Base-by-base conservation (phyloP, 805 yeast species). In the Jamesozyma piceae region DNA sequence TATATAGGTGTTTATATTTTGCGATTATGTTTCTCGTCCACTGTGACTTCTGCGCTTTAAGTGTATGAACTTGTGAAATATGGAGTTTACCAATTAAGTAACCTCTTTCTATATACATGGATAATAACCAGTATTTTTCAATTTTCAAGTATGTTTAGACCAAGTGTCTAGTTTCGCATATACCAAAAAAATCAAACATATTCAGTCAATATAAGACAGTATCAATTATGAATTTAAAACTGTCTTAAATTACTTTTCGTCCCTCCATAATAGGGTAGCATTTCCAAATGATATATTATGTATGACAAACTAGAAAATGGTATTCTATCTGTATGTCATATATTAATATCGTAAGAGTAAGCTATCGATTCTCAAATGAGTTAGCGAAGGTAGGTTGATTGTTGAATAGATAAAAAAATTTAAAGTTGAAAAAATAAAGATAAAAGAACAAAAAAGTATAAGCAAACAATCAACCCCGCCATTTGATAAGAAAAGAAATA, bases 121-220 rank as follows among this genome's bases (percentile, higher is more conserved):
- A n/a, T n/a, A n/a, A n/a, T n/a, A n/a, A n/a, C n/a, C n/a, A n/a
- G n/a, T n/a, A n/a, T n/a, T n/a, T n/a, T n/a, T n/a, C n/a, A n/a
- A n/a, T n/a, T n/a, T n/a, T n/a, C n/a, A n/a, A n/a, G n/a, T n/a
- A n/a, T n/a, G 28, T 24, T 24, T 11, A 24, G 28, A 11, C 28
- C 11, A 24, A 11, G 11, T 24, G 28, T 24, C 11, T 24, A 8
- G 28, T 24, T 24, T 33, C 19, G 20, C n/a, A 33, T 20, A 38
- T 44, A 48, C 61, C 58, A 58, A 58, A 60, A 51, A 49, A 53
- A 56, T 51, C 63, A 53, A 60, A 58, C 64, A 48, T 58, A 47
- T 55, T 45, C 53, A 51, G 64, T 56, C 64, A 57, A 53, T 45
- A 41, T 31, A 10, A 31, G 6, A 31, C 5, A 5, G 28, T 6